These are phyloP conservation scores for Lipomyces sp. DNA, from an alignment of 805 yeast species.

Conservation along the genomic window DNA sequence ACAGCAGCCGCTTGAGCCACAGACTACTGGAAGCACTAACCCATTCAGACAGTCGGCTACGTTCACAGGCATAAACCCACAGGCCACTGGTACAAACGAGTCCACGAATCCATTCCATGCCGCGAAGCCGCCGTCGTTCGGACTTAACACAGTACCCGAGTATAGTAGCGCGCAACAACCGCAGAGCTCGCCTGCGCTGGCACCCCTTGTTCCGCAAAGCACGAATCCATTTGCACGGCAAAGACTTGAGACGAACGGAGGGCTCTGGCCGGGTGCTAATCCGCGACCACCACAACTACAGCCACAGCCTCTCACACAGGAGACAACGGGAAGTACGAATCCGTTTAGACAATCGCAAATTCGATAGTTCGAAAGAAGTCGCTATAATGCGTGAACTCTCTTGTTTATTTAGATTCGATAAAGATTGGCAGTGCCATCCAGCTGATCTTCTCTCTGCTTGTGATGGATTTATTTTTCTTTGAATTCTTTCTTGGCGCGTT, in stretches of 20 bases:
- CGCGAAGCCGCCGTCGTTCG: conserved; percentile 19
- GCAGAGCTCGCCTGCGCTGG: conserved; percentile 4
- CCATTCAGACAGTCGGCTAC: conserved; percentile 33
- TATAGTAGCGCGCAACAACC: neutral
- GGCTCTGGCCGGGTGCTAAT: neutral
- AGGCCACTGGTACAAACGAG: conserved; percentile 19
- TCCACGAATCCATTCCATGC: conserved; percentile 30
- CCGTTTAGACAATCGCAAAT: conserved; percentile 16
- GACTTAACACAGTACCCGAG: conserved; percentile 28
- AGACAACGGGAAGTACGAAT: conserved; percentile 20
- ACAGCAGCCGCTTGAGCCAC: conserved; percentile 18
- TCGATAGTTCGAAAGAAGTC: neutral
- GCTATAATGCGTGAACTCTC: neutral
- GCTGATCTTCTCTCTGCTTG: neutral
- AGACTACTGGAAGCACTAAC: conserved; percentile 32
- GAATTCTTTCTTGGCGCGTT: neutral
- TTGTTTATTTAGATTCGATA: neutral
- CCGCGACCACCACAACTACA: neutral
- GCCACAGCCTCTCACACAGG: neutral
- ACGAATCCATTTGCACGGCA: conserved; percentile 21
- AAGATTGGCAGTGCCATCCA: neutral
- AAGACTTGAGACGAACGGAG: neutral
- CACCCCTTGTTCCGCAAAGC: conserved; percentile 11
- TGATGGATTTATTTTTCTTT: neutral
- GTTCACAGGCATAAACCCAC: conserved; percentile 31